phyloP scores from a whole-genome alignment of 192 early-diverging fungal species.

The Coemansia sp. region DNA sequence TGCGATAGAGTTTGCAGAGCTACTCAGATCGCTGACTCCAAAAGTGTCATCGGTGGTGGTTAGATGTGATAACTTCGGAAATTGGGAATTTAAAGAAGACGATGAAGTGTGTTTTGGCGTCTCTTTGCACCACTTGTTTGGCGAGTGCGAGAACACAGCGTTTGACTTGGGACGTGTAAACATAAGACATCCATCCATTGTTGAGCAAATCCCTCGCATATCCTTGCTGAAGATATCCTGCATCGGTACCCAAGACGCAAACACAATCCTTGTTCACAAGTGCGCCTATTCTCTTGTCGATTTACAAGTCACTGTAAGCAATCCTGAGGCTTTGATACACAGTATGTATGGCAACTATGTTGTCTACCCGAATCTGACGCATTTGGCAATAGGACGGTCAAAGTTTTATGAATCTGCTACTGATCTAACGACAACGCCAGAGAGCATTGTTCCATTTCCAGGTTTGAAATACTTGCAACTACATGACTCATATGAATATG shows the following conservation, averaged over 20 bases:
- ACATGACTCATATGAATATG: not conserved
- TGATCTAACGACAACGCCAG: not conserved
- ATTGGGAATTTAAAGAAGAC: no score
- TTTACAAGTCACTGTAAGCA: not conserved
- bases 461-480: not conserved
- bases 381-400: not conserved
- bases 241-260: not conserved
- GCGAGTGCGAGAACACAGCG: not conserved
- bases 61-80: not conserved
- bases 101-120: no score
- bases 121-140: no score
- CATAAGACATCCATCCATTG: not conserved
- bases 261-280: not conserved
- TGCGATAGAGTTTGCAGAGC: not conserved
- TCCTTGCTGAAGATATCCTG: not conserved
- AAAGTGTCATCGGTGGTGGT: not conserved
- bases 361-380: slow-evolving; percentile 1
- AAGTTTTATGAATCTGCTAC: no score
- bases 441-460: slow-evolving; percentile 1
- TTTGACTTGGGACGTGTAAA: not conserved
- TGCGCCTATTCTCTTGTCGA: not conserved
- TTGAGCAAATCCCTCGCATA: not conserved
- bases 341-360: not conserved
- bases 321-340: not conserved
- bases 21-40: not conserved